phyloP scores from a whole-genome alignment of 2,329 filamentous ascomycete species.

The Beauveria scarabaeidicola region DNA sequence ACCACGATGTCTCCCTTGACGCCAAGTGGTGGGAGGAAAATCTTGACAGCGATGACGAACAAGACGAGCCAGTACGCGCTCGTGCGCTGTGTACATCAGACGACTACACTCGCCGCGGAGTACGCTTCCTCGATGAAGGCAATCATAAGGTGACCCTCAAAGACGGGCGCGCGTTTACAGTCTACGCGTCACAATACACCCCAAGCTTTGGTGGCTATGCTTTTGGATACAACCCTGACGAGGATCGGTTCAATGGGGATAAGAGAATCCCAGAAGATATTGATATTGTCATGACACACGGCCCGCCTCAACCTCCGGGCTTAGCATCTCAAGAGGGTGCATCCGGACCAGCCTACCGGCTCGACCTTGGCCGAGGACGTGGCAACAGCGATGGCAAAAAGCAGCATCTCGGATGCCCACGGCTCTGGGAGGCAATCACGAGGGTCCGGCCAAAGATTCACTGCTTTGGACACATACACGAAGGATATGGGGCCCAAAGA shows the following conservation, averaged over 20 bases:
- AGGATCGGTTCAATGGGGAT: conserved; percentile 11
- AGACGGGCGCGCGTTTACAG: conserved; percentile 28
- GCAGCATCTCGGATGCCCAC: conserved; percentile 15
- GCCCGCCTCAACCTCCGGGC: conserved; percentile 22
- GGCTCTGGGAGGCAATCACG: conserved; percentile 15
- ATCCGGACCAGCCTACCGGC: neutral
- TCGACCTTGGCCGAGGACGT: conserved; percentile 20
- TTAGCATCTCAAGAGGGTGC: neutral
- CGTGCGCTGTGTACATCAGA: neutral
- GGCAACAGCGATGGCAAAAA: conserved; percentile 14
- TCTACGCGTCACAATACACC: conserved; percentile 34
- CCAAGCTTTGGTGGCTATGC: conserved; percentile 28
- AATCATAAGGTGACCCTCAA: conserved; percentile 25
- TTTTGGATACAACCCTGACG: conserved; percentile 28
- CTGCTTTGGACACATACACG: conserved; percentile 19
- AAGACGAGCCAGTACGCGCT: conserved; percentile 2
- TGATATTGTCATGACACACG: conserved; percentile 20
- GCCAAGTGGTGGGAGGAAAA: conserved; percentile 11
- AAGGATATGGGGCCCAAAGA: conserved; percentile 25
- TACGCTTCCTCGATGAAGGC: conserved; percentile 31
- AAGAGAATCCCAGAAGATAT: conserved; percentile 11
- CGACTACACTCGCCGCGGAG: conserved; percentile 1
- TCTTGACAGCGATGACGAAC: conserved; percentile 21
- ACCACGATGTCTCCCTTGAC: conserved; percentile 34
- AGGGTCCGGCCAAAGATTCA: conserved; percentile 17